These are phyloP conservation scores for Quercus lobata DNA, from an alignment of 331 rosid genomes.

Conservation along the genomic window DNA sequence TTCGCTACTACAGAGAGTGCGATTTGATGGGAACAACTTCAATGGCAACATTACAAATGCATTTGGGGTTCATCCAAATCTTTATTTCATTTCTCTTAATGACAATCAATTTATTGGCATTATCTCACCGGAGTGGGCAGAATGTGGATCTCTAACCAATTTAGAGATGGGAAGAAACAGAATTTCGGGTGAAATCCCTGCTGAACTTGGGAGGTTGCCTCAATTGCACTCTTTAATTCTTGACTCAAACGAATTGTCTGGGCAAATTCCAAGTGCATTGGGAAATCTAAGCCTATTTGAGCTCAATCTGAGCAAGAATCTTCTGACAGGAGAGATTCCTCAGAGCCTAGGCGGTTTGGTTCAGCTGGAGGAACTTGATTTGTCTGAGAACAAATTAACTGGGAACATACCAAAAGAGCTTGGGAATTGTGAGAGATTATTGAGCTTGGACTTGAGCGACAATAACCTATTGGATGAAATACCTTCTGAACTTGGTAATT, in stretches of 20 bases:
- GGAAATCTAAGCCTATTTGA: constrained; percentile 29
- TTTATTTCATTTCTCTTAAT: constrained; percentile 23
- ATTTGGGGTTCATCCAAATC: constrained; percentile 48
- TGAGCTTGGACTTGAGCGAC: too few relatives aligned
- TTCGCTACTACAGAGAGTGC: constrained; percentile 23
- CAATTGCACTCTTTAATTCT: constrained; percentile 23
- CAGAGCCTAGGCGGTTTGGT: constrained; percentile 23
- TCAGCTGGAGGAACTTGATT: constrained; percentile 30
- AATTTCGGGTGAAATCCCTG: constrained; percentile 48
- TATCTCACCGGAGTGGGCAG: constrained; percentile 43
- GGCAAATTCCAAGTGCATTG: constrained; percentile 41
- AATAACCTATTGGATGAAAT: too few relatives aligned
- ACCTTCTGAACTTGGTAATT: too few relatives aligned
- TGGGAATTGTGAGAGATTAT: background rate
- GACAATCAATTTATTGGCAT: constrained; percentile 37
- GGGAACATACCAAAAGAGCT: constrained; percentile 43
- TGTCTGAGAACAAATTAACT: constrained; percentile 39
- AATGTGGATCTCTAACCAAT: constrained; percentile 34
- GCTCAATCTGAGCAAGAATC: constrained; percentile 57
- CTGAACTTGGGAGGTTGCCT: constrained; percentile 39
- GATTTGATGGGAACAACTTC: constrained; percentile 42
- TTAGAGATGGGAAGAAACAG: constrained; percentile 42
- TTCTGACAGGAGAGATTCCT: constrained; percentile 45
- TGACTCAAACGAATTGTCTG: constrained; percentile 42
- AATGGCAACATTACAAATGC: constrained; percentile 42